These are phyloP conservation scores for Flueggea neowawraea DNA, from an alignment of 441 rosid species.

Conservation along the genomic window DNA sequence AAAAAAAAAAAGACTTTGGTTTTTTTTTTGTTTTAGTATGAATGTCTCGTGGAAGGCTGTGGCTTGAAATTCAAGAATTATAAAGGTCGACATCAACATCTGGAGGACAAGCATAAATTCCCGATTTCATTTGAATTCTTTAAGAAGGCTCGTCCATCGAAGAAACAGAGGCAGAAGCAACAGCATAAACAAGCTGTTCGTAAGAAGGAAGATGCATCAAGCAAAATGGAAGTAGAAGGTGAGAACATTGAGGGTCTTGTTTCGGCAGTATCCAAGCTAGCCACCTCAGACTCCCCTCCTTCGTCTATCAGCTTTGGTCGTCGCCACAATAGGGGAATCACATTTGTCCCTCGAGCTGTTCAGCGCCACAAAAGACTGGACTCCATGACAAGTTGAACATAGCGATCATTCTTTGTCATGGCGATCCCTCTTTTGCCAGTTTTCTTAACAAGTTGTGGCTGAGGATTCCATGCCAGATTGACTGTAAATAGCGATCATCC, in stretches of 20 bases:
- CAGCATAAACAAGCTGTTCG: constrained; percentile 34
- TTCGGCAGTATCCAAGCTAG: constrained; percentile 76
- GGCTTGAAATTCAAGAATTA: constrained; percentile 72
- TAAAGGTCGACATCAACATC: constrained; percentile 78
- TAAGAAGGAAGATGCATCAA: constrained; percentile 35
- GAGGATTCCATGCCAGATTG: too few relatives aligned
- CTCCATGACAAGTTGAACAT: too few relatives aligned
- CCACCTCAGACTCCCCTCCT: constrained; percentile 70
- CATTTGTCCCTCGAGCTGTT: constrained; percentile 72
- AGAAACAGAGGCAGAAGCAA: constrained; percentile 70
- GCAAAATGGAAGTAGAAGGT: constrained; percentile 75
- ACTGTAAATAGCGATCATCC: too few relatives aligned
- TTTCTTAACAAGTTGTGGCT: too few relatives aligned
- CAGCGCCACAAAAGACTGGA: constrained; percentile 30
- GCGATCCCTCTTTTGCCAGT: too few relatives aligned
- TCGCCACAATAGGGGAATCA: constrained; percentile 64
- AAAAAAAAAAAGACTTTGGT: not conserved
- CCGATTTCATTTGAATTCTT: constrained; percentile 84
- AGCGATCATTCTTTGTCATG: too few relatives aligned
- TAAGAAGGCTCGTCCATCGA: constrained; percentile 65
- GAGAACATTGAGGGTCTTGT: constrained; percentile 62
- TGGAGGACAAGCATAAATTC: constrained; percentile 89
- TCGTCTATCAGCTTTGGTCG: constrained; percentile 79
- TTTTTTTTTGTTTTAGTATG: constrained; percentile 48
- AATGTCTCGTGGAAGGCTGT: constrained; percentile 94